Evolutionary conservation across 2,329 filamentous ascomycete genomes (phyloP).

Genomic region (Pleomassaria siparia): DNA sequence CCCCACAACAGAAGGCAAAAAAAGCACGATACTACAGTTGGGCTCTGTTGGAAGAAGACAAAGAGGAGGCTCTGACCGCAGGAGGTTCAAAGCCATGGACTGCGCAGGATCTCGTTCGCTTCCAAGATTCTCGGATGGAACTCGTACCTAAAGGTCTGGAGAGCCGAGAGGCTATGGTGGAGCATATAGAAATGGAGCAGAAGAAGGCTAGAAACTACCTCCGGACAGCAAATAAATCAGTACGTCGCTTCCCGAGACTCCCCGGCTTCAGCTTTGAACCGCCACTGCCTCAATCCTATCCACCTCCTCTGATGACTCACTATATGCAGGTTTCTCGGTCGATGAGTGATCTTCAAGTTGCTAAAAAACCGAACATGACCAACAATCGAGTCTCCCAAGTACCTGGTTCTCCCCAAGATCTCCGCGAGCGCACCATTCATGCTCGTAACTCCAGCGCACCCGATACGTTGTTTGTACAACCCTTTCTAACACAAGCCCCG

Average conservation of each 20-base stretch:
- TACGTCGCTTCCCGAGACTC: constrained; percentile 10
- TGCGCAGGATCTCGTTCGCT: not conserved
- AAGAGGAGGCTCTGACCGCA: not conserved
- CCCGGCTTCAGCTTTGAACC: constrained; percentile 10
- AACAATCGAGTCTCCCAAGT: too few relatives aligned
- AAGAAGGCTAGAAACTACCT: constrained; percentile 9
- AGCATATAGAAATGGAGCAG: constrained; percentile 13
- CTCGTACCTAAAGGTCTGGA: constrained; percentile 12
- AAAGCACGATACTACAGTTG: constrained; percentile 9
- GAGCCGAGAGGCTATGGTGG: constrained; percentile 11
- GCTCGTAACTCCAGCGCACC: too few relatives aligned
- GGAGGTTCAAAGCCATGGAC: constrained; percentile 6
- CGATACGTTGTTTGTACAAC: too few relatives aligned
- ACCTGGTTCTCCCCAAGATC: too few relatives aligned
- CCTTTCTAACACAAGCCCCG: too few relatives aligned
- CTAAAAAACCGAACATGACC: not conserved
- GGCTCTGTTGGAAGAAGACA: constrained; percentile 6
- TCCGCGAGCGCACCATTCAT: not conserved
- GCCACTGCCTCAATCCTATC: constrained; percentile 2
- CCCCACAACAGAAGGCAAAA: not conserved
- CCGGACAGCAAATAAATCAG: constrained; percentile 6
- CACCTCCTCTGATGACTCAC: constrained; percentile 4
- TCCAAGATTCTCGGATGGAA: constrained; percentile 3
- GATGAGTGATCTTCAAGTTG: constrained; percentile 9
- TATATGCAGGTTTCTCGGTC: constrained; percentile 7